Evolutionary conservation across 163 green algal genomes (phyloP), one percentile per base, ranked within the genome.

Genomic region (Volvox carteri): DNA sequence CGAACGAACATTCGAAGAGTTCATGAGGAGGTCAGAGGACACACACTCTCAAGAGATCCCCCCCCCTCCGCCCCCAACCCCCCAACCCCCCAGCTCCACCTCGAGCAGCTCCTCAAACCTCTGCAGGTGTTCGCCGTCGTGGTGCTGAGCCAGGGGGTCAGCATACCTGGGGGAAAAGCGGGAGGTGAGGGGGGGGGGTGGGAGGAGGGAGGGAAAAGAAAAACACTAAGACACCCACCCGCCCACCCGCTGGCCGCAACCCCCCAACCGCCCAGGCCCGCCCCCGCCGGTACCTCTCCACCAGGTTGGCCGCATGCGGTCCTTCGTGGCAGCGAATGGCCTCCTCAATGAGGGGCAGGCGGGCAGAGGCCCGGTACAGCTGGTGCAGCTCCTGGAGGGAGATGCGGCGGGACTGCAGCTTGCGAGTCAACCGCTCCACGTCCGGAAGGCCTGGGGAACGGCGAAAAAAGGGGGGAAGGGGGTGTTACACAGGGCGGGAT

Each of bases 41-140:
- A n/a, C n/a, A n/a, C n/a, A n/a, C n/a, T n/a, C n/a, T n/a, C n/a
- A n/a, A n/a, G n/a, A n/a, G n/a, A n/a, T n/a, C n/a, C n/a, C n/a
- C n/a, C n/a, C n/a, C n/a, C n/a, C n/a, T n/a, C n/a, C n/a, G n/a
- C 58, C 19, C 62, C 62, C 62, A 44, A 14, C 56, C 56, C 28
- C 62, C 12, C 62, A 44, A 28, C 65, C 65, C 60, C 2, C 11
- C 60, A 72, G 3, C 75, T 9, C 39, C 68, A 88, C 68, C 70
- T 92, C 89, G 39, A 99, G 91, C 88, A 99, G 96, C 83, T 97
- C 93, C 94, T 99, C 98, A 95, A 99, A 99, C 89, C 98, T 98
- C 46, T 83, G 90, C 78, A 99, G 95, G 81, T 98, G 95, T 33
- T 98, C 96, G 1, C 83, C 84, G 30, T 97, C 95, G 86, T 97